These are phyloP conservation scores for Heliocybe sulcata DNA, from an alignment of 1,284 basidiomycete species.

Conservation along the genomic window DNA sequence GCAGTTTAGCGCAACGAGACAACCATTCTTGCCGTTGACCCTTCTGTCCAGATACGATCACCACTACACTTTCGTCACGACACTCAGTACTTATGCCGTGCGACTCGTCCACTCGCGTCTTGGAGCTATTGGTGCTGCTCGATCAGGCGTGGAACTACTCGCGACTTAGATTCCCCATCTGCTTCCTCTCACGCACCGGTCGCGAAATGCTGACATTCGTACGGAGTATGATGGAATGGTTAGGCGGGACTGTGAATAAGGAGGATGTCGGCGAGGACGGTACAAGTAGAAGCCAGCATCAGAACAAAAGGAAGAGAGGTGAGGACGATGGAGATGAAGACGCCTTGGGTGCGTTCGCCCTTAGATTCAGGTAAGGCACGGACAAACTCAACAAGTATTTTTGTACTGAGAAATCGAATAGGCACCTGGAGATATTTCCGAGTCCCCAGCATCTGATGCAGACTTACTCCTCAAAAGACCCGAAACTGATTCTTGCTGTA, in stretches of 20 bases:
- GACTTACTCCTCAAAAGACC: slow-evolving; percentile 78
- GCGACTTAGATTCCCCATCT: slow-evolving; percentile 78
- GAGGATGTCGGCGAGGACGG: slow-evolving; percentile 80
- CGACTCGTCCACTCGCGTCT: slow-evolving; percentile 88
- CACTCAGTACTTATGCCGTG: slow-evolving; percentile 87
- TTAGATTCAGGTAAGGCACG: slow-evolving; percentile 62
- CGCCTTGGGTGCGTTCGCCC: slow-evolving; percentile 66
- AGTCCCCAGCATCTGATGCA: slow-evolving; percentile 77
- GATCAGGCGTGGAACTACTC: slow-evolving; percentile 98
- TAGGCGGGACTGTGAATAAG: slow-evolving; percentile 89
- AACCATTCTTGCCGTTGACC: not conserved
- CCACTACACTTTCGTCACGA: slow-evolving; percentile 70
- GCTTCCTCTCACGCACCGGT: slow-evolving; percentile 85
- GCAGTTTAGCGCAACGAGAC: slow-evolving; percentile 11
- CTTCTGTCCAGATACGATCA: slow-evolving; percentile 64
- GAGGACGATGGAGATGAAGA: slow-evolving; percentile 68
- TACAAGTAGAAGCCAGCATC: slow-evolving; percentile 35
- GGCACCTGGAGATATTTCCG: slow-evolving; percentile 86
- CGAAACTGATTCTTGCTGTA: slow-evolving; percentile 91
- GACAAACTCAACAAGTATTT: too few relatives aligned
- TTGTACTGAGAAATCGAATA: too few relatives aligned
- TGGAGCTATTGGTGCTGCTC: slow-evolving; percentile 91
- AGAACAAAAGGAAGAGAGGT: slow-evolving; percentile 51
- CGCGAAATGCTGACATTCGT: slow-evolving; percentile 94
- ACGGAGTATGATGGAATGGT: slow-evolving; percentile 98